Base-by-base conservation (phyloP, 2,329 filamentous ascomycete genomes). In the Phoma herbarum region DNA sequence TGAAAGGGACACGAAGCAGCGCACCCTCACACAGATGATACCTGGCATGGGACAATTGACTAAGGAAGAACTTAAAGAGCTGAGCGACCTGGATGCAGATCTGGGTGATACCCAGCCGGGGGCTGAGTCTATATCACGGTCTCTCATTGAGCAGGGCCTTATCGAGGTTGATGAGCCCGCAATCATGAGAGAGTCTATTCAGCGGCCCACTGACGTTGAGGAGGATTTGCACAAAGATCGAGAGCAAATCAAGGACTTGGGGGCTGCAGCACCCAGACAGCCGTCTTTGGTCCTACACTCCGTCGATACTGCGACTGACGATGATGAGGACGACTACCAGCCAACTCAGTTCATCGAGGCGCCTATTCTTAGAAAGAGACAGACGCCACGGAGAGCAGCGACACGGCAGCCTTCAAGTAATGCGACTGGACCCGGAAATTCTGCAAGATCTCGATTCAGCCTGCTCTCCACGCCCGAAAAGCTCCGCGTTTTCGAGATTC, bases 11-110 rank as follows among this genome's bases (percentile, higher is more conserved):
- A 47, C 49, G 20, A 63, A 67, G 47, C 74, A 76, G 48, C 65
- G 64, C 14, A 76, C 74, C 1, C 61, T 76, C 51, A 76, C 74
- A 10, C 74, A 76, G 41, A 76, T 76, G 72, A 60, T 76, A 18
- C 71, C 69, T 18, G 64, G 69, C 1, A 63, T 74, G 58, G 63
- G 51, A 9, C 46, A 62, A 3, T 20, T 65, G 6, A 37, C 68
- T 45, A 43, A 59, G 41, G 16, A 47, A 33, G 57, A 63, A 48
- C 52, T 57, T 7, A 48, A 57, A n/a, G 55, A 51, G 22, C 29
- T 62, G n/a, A 61, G 56, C 23, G 62, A 67, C 44, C n/a, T 52
- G 26, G 65, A 69, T 20, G 60, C 60, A 9, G 52, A 67, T n/a
- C 55, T 63, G 8, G 48, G 43, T 12, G 58, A 66, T 1, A 62